Evolutionary conservation across 306 rosid genomes (phyloP).

Genomic region (Medicago ruthenica): DNA sequence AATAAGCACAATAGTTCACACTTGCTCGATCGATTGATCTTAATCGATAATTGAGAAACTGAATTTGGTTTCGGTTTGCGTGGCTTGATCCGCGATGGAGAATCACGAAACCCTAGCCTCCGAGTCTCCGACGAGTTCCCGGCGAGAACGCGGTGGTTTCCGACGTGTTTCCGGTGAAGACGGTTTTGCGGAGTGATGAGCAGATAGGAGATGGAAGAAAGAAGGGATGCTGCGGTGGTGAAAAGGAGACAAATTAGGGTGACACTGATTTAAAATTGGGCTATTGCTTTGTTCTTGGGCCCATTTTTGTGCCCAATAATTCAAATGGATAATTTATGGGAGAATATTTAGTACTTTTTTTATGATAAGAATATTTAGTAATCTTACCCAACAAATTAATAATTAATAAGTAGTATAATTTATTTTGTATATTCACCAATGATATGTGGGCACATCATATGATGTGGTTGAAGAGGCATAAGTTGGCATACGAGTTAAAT

Average conservation of each 20-base stretch:
- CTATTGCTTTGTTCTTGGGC: background rate
- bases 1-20: background rate
- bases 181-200: background rate
- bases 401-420: too few relatives aligned
- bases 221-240: background rate
- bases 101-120: background rate
- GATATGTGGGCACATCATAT: too few relatives aligned
- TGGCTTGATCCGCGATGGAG: background rate
- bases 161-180: background rate
- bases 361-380: background rate
- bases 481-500: too few relatives aligned
- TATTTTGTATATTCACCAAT: too few relatives aligned
- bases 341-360: background rate
- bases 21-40: background rate
- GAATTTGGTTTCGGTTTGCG: background rate
- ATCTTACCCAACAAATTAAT: too few relatives aligned
- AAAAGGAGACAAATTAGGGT: background rate
- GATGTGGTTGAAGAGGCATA: too few relatives aligned
- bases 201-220: slow-evolving; percentile 1
- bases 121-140: background rate
- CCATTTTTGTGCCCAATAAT: background rate
- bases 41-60: background rate
- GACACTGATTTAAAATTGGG: background rate
- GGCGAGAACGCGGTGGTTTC: background rate
- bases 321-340: background rate